phyloP scores from a whole-genome alignment of 2,329 filamentous ascomycete species.

The Mycosphaerella sp. region DNA sequence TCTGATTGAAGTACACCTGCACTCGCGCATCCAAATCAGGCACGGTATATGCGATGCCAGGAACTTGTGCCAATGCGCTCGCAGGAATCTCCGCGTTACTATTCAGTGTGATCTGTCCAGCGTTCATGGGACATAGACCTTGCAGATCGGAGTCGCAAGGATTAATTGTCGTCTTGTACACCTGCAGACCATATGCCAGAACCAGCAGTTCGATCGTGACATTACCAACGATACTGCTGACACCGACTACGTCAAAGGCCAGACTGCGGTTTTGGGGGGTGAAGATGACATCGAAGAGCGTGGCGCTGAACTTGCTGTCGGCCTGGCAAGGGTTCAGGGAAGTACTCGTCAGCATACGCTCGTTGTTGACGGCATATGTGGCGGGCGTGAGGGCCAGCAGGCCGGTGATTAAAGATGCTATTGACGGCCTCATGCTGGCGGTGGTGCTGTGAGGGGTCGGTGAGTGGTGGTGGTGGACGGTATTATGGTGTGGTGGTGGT shows the following conservation, averaged over 20 bases:
- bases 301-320: constrained; percentile 79
- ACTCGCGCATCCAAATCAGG: constrained; percentile 87
- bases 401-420: constrained; percentile 25
- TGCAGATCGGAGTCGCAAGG: constrained; percentile 66
- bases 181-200: constrained; percentile 74
- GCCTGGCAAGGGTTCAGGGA: constrained; percentile 80
- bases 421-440: constrained; percentile 26
- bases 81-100: constrained; percentile 60
- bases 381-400: constrained; percentile 42
- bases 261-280: constrained; percentile 69
- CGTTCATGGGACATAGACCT: constrained; percentile 86
- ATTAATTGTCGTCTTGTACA: constrained; percentile 62
- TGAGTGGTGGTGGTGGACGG: constrained; percentile 1
- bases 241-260: constrained; percentile 68
- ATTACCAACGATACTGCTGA: constrained; percentile 76
- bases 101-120: constrained; percentile 70
- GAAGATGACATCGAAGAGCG: constrained; percentile 78
- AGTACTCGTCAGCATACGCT: constrained; percentile 65
- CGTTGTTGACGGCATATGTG: constrained; percentile 45
- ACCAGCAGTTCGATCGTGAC: constrained; percentile 71
- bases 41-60: constrained; percentile 78
- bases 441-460: constrained; percentile 3
- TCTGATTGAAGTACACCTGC: constrained; percentile 71
- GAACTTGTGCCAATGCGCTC: constrained; percentile 59
- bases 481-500: background rate